phyloP scores from a whole-genome alignment of 331 rosid species.

The Malus hybrid region DNA sequence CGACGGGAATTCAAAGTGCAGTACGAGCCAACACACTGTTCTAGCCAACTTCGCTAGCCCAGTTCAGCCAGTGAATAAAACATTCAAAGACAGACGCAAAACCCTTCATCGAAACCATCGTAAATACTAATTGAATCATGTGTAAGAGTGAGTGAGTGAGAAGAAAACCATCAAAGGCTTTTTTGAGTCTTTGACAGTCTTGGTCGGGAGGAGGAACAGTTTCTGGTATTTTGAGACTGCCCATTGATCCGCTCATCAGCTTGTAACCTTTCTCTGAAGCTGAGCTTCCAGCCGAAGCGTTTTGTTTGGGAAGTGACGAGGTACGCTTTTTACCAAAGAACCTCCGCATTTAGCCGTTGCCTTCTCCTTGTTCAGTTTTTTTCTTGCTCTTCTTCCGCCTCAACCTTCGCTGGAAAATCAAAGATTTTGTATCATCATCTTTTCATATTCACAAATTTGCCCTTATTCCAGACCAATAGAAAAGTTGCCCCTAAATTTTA shows the following conservation, averaged over 20 bases:
- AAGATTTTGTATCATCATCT: not conserved
- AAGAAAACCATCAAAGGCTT: constrained; percentile 63
- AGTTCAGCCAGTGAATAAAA: not conserved
- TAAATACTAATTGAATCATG: not conserved
- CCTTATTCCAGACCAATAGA: not conserved
- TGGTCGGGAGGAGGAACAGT: constrained; percentile 62
- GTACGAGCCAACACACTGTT: not conserved
- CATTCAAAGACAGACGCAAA: not conserved
- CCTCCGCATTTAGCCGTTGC: not conserved
- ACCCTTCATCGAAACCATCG: not conserved
- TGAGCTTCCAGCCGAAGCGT: not conserved
- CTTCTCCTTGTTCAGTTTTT: constrained; percentile 8
- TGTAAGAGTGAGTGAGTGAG: constrained; percentile 3
- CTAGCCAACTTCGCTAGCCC: not conserved
- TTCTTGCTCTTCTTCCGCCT: constrained; percentile 22
- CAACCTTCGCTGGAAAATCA: constrained; percentile 10
- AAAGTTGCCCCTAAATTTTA: constrained; percentile 5
- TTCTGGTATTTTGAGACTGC: constrained; percentile 61
- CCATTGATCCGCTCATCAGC: constrained; percentile 30
- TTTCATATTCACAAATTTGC: constrained; percentile 7
- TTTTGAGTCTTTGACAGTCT: constrained; percentile 58
- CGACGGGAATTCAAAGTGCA: too few relatives aligned
- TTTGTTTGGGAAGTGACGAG: not conserved
- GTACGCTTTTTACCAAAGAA: not conserved
- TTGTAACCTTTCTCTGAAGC: not conserved